Base-by-base conservation (phyloP, 2,329 filamentous ascomycete species). In the Pestalotiopsis sp. region DNA sequence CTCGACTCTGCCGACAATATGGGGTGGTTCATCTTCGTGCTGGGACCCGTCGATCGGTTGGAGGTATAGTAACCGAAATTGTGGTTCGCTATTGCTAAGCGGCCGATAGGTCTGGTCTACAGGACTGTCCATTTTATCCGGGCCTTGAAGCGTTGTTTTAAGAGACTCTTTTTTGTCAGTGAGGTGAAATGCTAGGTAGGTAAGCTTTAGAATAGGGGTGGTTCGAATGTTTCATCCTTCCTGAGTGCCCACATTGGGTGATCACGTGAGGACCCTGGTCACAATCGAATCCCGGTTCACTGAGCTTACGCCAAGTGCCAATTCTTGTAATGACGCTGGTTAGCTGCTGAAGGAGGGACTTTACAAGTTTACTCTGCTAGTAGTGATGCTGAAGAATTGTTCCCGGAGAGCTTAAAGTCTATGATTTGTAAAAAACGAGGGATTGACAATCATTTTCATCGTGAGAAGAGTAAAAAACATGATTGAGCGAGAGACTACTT, bases 31-130 rank as follows among this genome's bases (percentile, higher is more conserved):
- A 6, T 7, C 6, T n/a, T 59, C 56, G 0, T 59, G 1, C 27
- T 25, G 12, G 14, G 7, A 4, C 2, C 12, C 20, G 27, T 59
- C 27, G 0, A n/a, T 11, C 12, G 56, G 56, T 31, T 59, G 56
- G 56, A 59, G 56, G 56, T 27, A 31, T 31, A 59, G 56, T n/a
- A 59, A 59, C 14, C 56, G 56, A 4, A 59, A 59, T 59, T 59
- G 14, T 2, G 56, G 56, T 17, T 17, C 56, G 56, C 56, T 59
- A 7, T 45, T 12, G 41, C 17, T 17, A 17, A 45, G 41, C 41
- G 41, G 41, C 6, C 6, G 41, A 17, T 45, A 45, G 14, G 6
- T 45, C 13, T 13, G 17, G 2, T 13, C 17, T 2, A 17, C 11
- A n/a, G 4, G 2, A 12, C 3, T 17, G 41, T 45, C 41, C 41